Evolutionary conservation across 1,284 basidiomycete species (phyloP), one percentile per base, ranked within the genome.

Genomic region (Pyrrhoderma lamaoense): DNA sequence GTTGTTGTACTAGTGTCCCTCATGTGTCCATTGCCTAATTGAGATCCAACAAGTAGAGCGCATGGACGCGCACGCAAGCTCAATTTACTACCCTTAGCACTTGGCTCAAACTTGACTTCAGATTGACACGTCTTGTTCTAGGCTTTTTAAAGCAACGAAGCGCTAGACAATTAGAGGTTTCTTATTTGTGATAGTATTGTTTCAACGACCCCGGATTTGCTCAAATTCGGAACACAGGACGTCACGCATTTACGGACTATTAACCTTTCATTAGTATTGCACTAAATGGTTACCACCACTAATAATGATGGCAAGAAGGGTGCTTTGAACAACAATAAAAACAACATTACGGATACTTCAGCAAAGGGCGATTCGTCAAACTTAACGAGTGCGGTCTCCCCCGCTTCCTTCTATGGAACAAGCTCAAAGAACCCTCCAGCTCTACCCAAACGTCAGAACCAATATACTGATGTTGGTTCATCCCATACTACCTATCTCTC

Each of bases 401-500:
- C 51, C 18, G 35, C 38, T 19, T 42, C 51, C 11, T 52, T 52
- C 51, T 52, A 52, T 40, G 45, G 51, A 16, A 47, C 27, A 11
- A 11, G 11, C 11, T 19, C 47, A 18, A 46, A 19, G 21, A 45
- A 36, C 19, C 45, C 57, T 18, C 49, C 56, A n/a, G 54, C 57
- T 36, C 55, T 58, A 13, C 56, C 57, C 9, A 53, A 50, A 27
- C 54, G 57, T 19, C 52, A 58, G n/a, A 11, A 22, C 2, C 31
- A 23, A 16, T n/a, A 13, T 19, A 44, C 16, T 8, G 55, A 52
- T 13, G 27, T 31, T 5, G 66, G 66, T 4, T 66, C 68, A 3
- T 60, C 66, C 3, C 60, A 62, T 42, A 68, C 67, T 1, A 59
- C 57, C 27, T 67, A 67, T 68, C 48, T 67, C 61, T 43, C 52